Percentiles rank a stretch among this genome's conserved stretches.
Conservation (phyloP, 2,329 filamentous ascomycete genomes). For the Thielaviopsis populi region DNA sequence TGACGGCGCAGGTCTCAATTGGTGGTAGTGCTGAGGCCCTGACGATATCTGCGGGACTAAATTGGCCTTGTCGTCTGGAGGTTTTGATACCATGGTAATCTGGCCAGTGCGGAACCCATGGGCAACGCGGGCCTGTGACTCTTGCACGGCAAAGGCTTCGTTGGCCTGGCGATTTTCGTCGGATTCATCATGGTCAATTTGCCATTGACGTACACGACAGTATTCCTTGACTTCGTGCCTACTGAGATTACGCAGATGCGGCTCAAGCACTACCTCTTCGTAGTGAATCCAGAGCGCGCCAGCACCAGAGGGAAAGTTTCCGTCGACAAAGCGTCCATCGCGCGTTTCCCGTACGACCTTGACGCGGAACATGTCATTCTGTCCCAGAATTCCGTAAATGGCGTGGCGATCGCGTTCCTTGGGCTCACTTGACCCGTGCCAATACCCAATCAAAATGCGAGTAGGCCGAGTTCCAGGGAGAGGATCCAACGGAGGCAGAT, state of each 20-base stretch:
- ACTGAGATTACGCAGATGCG: conserved; percentile 36
- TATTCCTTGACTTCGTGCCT: conserved; percentile 49
- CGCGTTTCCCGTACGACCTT: conserved; percentile 46
- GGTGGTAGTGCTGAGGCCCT: conserved; percentile 14
- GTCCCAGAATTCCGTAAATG: conserved; percentile 46
- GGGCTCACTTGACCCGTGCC: conserved; percentile 38
- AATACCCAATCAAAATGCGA: conserved; percentile 43
- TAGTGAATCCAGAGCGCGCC: conserved; percentile 49
- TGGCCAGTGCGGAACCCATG: conserved; percentile 19
- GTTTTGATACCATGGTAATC: conserved; percentile 20
- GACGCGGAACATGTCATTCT: conserved; percentile 50
- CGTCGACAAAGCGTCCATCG: conserved; percentile 41
- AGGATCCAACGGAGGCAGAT: conserved; percentile 25
- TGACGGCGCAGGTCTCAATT: conserved; percentile 13
- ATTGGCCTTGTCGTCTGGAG: conserved; percentile 18
- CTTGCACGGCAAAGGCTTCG: conserved; percentile 35
- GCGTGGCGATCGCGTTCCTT: conserved; percentile 41
- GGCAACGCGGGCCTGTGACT: conserved; percentile 33
- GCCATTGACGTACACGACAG: conserved; percentile 43
- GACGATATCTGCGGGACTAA: conserved; percentile 14
- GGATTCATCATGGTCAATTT: conserved; percentile 39
- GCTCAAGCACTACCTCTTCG: conserved; percentile 45
- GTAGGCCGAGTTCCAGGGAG: conserved; percentile 41
- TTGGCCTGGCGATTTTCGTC: conserved; percentile 34
- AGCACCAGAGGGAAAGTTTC: conserved; percentile 45